A percentile compares a stretch with the other conserved stretches of the same genome.
Conservation (phyloP, 805 yeast genomes). For the Candida chauliodis region DNA sequence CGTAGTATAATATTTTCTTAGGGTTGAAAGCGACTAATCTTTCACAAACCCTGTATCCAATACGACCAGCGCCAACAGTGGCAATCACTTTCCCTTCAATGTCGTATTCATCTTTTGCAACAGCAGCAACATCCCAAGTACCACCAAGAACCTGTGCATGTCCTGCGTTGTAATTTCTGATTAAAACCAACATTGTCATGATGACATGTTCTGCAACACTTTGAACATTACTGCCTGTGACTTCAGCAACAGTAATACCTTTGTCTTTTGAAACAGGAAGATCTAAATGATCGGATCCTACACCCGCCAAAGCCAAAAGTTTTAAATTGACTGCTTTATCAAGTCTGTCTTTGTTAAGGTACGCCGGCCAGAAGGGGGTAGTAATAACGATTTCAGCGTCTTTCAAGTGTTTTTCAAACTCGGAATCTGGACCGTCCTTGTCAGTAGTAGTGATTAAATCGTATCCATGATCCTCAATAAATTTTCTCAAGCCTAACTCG, state of each 20-base stretch:
- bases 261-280: conserved; percentile 62
- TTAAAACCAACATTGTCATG: conserved; percentile 67
- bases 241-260: conserved; percentile 69
- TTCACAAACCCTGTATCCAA: conserved; percentile 72
- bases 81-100: conserved; percentile 72
- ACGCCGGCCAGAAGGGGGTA: conserved; percentile 82
- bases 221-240: conserved; percentile 76
- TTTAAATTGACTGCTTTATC: conserved; percentile 69
- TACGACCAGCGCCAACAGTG: conserved; percentile 82
- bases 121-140: conserved; percentile 75
- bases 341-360: conserved; percentile 63
- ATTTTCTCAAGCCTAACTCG: conserved; percentile 66
- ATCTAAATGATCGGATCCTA: conserved; percentile 80
- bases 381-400: conserved; percentile 77
- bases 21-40: conserved; percentile 72
- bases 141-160: conserved; percentile 62
- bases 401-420: conserved; percentile 59
- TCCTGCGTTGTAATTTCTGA: conserved; percentile 76
- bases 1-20: conserved; percentile 68
- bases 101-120: conserved; percentile 71
- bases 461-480: conserved; percentile 66
- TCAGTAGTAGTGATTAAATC: conserved; percentile 60
- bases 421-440: conserved; percentile 61
- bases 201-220: conserved; percentile 81
- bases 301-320: conserved; percentile 75